These are phyloP conservation scores for Boletus tomentosulus DNA, from an alignment of 768 basidiomycete species.

Conservation along the genomic window DNA sequence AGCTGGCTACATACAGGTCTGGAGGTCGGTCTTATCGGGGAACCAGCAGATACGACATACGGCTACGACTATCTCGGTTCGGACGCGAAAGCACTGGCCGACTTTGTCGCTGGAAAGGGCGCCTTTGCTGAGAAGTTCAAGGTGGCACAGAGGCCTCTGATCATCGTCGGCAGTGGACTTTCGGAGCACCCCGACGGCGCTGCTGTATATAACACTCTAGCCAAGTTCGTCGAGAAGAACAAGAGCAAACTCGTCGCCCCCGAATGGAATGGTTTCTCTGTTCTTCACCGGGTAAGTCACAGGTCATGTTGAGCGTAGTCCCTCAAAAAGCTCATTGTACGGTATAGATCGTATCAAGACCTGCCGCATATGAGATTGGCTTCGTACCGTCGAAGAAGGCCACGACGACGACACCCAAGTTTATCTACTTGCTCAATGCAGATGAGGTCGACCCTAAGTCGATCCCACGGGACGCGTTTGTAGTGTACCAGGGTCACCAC, in stretches of 20 bases:
- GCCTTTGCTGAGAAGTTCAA: constrained; percentile 84
- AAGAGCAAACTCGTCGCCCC: constrained; percentile 71
- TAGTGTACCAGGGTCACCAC: constrained; percentile 98
- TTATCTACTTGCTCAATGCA: constrained; percentile 94
- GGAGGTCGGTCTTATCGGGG: constrained; percentile 87
- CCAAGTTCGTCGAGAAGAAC: constrained; percentile 78
- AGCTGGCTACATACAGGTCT: constrained; percentile 85
- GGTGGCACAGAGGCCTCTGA: constrained; percentile 83
- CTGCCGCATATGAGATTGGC: constrained; percentile 93
- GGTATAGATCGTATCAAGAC: constrained; percentile 76
- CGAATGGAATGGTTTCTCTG: constrained; percentile 94
- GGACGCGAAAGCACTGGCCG: constrained; percentile 67
- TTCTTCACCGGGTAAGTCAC: constrained; percentile 78
- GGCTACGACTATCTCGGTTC: constrained; percentile 89
- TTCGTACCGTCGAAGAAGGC: constrained; percentile 85
- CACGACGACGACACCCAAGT: constrained; percentile 76
- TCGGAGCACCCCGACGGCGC: constrained; percentile 82
- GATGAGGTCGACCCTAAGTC: constrained; percentile 87
- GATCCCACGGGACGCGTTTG: constrained; percentile 89
- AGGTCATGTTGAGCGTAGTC: neutral
- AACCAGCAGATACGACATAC: constrained; percentile 87
- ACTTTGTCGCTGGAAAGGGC: constrained; percentile 75
- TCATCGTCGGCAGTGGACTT: constrained; percentile 88
- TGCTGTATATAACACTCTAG: constrained; percentile 69
- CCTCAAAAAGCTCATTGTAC: neutral